Conservation (phyloP, 306 rosid genomes). For the Abrus precatorius region DNA sequence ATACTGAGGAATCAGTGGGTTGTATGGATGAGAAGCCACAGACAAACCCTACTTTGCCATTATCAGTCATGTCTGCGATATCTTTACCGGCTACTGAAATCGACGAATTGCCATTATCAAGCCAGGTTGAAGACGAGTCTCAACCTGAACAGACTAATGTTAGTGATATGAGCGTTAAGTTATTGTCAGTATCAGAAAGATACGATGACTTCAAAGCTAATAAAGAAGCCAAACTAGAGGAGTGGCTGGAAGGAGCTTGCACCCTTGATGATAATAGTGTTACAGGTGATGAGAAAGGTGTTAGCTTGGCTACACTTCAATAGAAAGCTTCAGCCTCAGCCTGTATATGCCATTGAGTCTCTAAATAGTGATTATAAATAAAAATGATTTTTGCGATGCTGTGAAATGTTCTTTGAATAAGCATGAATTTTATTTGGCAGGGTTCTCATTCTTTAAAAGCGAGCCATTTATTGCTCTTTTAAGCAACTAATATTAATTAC, state of each 20-base stretch:
- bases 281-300: slow-evolving; percentile 49
- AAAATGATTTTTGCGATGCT: slow-evolving; percentile 33
- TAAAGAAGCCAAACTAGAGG: slow-evolving; percentile 80
- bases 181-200: slow-evolving; percentile 58
- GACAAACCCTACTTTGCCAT: slow-evolving; percentile 43
- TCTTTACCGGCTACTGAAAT: slow-evolving; percentile 61
- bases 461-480: neutral
- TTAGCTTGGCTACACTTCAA: slow-evolving; percentile 38
- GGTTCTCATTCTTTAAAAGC: neutral
- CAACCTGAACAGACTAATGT: slow-evolving; percentile 48
- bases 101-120: slow-evolving; percentile 71
- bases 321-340: slow-evolving; percentile 35
- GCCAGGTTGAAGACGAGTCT: slow-evolving; percentile 63
- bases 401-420: slow-evolving; percentile 26
- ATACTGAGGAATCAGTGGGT: slow-evolving; percentile 47
- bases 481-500: neutral
- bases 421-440: neutral
- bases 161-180: slow-evolving; percentile 45
- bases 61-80: slow-evolving; percentile 55
- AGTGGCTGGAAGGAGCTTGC: slow-evolving; percentile 76
- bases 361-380: slow-evolving; percentile 12
- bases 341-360: slow-evolving; percentile 42
- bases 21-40: slow-evolving; percentile 51
- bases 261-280: slow-evolving; percentile 42
- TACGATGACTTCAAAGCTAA: slow-evolving; percentile 77